These are phyloP conservation scores for Uronychia binucleata DNA, from an alignment of 73 alveolate genomes.

Conservation along the genomic window DNA sequence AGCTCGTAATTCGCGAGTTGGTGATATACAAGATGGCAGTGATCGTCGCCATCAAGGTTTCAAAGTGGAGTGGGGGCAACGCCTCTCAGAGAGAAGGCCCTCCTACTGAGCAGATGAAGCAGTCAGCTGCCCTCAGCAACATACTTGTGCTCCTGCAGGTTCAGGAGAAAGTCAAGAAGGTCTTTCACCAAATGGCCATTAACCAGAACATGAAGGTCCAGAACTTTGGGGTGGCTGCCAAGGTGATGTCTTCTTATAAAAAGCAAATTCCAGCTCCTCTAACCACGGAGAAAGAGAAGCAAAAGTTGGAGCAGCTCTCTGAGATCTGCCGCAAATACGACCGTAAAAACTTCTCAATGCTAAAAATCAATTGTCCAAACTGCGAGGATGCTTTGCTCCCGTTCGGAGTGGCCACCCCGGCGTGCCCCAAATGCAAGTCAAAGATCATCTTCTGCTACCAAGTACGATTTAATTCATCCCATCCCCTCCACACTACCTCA, in stretches of 20 bases:
- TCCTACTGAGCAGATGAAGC: neutral
- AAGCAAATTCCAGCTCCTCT: neutral
- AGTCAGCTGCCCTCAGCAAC: neutral
- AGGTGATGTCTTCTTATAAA: neutral
- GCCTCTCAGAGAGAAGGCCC: neutral
- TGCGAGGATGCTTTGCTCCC: neutral
- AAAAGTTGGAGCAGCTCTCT: neutral
- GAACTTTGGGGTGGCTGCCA: conserved; percentile 1
- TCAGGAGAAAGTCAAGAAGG: neutral
- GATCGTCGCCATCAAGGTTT: neutral
- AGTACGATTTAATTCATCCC: no score
- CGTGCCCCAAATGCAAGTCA: neutral
- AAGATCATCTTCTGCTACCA: neutral
- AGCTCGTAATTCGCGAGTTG: neutral
- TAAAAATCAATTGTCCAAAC: neutral
- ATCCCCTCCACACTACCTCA: no score
- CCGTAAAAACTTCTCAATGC: neutral
- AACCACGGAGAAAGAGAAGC: neutral
- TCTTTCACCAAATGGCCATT: neutral
- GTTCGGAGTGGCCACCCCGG: neutral
- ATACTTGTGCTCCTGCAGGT: neutral
- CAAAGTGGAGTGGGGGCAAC: neutral
- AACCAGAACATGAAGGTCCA: neutral
- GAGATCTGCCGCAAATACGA: neutral
- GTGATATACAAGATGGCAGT: neutral